A percentile compares a stretch with the other conserved stretches of the same genome.
Evolutionary conservation across 2,329 filamentous ascomycete genomes (phyloP).

Genomic region (Cucurbitaria berberidis): DNA sequence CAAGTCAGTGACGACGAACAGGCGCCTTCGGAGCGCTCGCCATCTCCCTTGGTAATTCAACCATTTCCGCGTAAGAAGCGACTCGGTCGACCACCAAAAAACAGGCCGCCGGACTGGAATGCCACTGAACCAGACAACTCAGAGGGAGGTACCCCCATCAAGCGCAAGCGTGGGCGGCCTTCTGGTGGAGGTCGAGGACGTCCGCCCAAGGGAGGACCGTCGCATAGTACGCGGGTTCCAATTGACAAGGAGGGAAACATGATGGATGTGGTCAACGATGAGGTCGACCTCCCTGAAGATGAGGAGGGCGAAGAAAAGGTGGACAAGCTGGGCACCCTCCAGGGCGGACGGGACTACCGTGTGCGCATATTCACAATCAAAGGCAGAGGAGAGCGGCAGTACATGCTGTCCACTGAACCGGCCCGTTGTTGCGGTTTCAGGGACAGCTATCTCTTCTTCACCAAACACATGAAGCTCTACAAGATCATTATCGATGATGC

Average conservation of each 20-base stretch:
- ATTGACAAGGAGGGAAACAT: constrained; percentile 94
- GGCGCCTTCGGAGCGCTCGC: constrained; percentile 53
- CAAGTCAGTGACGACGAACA: constrained; percentile 48
- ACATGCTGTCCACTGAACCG: constrained; percentile 98
- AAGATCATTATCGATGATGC: constrained; percentile 98
- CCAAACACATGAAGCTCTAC: constrained; percentile 93
- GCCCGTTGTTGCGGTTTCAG: constrained; percentile 96
- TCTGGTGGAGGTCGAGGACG: constrained; percentile 70
- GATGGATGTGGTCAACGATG: constrained; percentile 88
- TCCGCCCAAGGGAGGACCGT: constrained; percentile 71
- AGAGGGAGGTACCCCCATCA: constrained; percentile 56
- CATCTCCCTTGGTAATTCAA: constrained; percentile 59
- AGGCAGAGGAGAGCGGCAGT: constrained; percentile 81
- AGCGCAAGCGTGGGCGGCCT: constrained; percentile 58
- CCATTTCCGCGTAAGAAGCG: constrained; percentile 72
- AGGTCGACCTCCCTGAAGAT: constrained; percentile 87
- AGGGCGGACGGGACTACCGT: constrained; percentile 86
- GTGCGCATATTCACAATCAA: constrained; percentile 93
- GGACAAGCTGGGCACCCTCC: constrained; percentile 82
- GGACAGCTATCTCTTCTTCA: constrained; percentile 98
- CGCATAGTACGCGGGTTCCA: constrained; percentile 80
- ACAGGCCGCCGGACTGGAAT: constrained; percentile 77
- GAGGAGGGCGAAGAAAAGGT: constrained; percentile 91
- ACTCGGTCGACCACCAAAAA: constrained; percentile 86
- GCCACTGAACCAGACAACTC: constrained; percentile 59